These are phyloP conservation scores for Fusarium robinianum DNA, from an alignment of 2,329 filamentous ascomycete genomes.

Conservation along the genomic window DNA sequence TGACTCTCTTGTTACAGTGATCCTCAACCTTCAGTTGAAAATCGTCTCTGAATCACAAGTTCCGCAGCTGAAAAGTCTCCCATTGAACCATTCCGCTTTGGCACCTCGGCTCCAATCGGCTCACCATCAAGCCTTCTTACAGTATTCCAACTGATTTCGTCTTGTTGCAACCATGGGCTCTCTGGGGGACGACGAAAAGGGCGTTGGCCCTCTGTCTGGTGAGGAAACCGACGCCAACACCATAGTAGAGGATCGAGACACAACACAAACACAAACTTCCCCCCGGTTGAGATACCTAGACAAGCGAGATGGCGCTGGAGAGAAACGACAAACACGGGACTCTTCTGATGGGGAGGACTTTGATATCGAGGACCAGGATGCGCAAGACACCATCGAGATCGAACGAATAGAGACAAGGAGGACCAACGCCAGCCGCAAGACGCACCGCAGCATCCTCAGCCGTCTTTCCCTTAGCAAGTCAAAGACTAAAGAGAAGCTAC, in stretches of 20 bases:
- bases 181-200: constrained; percentile 9
- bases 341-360: constrained; percentile 20
- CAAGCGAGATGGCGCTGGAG: constrained; percentile 3
- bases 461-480: constrained; percentile 32
- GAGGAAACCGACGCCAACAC: constrained; percentile 20
- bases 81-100: neutral
- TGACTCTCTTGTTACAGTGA: too few relatives aligned
- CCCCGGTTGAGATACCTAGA: neutral
- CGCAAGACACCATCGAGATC: constrained; percentile 20
- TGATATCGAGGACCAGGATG: constrained; percentile 32
- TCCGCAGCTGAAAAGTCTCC: neutral
- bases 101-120: neutral
- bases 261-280: neutral
- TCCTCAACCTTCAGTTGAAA: neutral
- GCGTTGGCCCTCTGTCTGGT: neutral
- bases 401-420: constrained; percentile 23
- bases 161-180: constrained; percentile 8
- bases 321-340: constrained; percentile 18
- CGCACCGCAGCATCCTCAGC: constrained; percentile 32
- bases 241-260: constrained; percentile 16
- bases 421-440: constrained; percentile 28
- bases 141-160: neutral
- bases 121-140: neutral
- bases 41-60: neutral
- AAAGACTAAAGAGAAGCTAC: constrained; percentile 40